These are phyloP conservation scores for Trypanosoma theileri DNA, from an alignment of 208 protist genomes.

Conservation along the genomic window DNA sequence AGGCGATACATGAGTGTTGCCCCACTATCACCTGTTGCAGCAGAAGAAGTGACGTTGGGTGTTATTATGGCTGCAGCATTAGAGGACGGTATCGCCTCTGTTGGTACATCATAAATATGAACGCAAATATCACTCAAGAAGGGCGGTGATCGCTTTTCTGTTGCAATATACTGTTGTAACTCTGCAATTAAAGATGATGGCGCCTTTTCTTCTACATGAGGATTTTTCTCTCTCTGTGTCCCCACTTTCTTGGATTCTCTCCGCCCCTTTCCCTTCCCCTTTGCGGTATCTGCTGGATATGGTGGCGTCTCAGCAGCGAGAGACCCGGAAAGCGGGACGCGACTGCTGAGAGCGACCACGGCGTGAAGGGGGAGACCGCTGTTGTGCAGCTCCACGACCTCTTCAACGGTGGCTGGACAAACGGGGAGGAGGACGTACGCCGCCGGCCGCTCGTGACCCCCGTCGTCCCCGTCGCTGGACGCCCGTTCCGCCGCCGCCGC, in stretches of 20 bases:
- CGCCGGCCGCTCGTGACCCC: constrained; percentile 7
- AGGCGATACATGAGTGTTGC: constrained; percentile 7
- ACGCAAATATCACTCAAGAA: constrained; percentile 31
- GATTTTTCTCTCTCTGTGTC: constrained; percentile 6
- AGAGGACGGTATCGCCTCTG: constrained; percentile 22
- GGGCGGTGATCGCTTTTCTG: background rate
- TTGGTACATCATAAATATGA: constrained; percentile 33
- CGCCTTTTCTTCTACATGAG: constrained; percentile 8
- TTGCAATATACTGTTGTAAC: constrained; percentile 9
- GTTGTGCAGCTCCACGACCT: constrained; percentile 30
- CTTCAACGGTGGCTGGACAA: constrained; percentile 38
- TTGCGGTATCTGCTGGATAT: background rate
- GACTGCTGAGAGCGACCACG: constrained; percentile 31
- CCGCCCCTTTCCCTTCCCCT: constrained; percentile 10
- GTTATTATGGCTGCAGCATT: constrained; percentile 2
- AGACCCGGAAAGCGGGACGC: constrained; percentile 33
- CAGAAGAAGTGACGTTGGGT: background rate
- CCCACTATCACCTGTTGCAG: constrained; percentile 8
- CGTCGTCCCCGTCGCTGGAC: constrained; percentile 27
- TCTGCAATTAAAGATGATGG: constrained; percentile 17
- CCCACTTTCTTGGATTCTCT: background rate
- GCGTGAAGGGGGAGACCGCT: constrained; percentile 33
- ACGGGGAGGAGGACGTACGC: constrained; percentile 28
- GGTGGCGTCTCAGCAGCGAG: constrained; percentile 9
- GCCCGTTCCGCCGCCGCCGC: constrained; percentile 32